A percentile compares a stretch with the other conserved stretches of the same genome.
phyloP scores from a whole-genome alignment of 2,329 filamentous ascomycete species.

The Diaporthe sp. region DNA sequence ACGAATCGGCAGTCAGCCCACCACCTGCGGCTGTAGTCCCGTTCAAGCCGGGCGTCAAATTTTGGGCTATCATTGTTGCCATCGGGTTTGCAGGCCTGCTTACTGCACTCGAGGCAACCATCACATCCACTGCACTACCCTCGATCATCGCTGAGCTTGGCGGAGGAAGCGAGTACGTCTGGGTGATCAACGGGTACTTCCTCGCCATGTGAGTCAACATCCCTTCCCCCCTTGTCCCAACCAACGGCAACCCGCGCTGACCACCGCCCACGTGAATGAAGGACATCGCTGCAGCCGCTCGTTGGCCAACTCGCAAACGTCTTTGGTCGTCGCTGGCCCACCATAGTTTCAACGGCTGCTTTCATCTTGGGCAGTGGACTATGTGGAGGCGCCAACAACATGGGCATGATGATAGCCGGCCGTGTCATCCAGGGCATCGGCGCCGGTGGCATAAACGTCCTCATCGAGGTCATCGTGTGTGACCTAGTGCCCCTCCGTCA shows the following conservation, averaged over 20 bases:
- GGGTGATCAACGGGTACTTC: slow-evolving; percentile 46
- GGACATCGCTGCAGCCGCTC: slow-evolving; percentile 61
- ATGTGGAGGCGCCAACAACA: slow-evolving; percentile 60
- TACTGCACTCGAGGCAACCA: slow-evolving; percentile 46
- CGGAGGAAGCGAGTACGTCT: slow-evolving; percentile 45
- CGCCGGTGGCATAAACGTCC: slow-evolving; percentile 52
- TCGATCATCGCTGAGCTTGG: slow-evolving; percentile 45
- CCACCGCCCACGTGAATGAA: neutral
- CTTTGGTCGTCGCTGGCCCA: slow-evolving; percentile 63
- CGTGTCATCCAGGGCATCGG: slow-evolving; percentile 64
- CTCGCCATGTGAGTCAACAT: slow-evolving; percentile 45
- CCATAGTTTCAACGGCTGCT: slow-evolving; percentile 57
- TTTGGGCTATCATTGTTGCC: neutral
- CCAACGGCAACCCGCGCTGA: neutral
- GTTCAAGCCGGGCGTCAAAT: neutral
- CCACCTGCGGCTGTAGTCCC: neutral
- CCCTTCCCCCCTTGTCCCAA: neutral
- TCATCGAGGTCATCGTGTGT: slow-evolving; percentile 48
- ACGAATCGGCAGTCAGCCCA: neutral
- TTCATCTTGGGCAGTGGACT: slow-evolving; percentile 69
- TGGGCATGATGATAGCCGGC: slow-evolving; percentile 63
- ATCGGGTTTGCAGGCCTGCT: slow-evolving; percentile 38
- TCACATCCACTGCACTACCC: slow-evolving; percentile 47
- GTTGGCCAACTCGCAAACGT: slow-evolving; percentile 58
- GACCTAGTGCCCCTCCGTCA: slow-evolving; percentile 49